Evolutionary conservation across 1,284 basidiomycete genomes (phyloP).

Genomic region (Pseudozyma tsukubaensis): DNA sequence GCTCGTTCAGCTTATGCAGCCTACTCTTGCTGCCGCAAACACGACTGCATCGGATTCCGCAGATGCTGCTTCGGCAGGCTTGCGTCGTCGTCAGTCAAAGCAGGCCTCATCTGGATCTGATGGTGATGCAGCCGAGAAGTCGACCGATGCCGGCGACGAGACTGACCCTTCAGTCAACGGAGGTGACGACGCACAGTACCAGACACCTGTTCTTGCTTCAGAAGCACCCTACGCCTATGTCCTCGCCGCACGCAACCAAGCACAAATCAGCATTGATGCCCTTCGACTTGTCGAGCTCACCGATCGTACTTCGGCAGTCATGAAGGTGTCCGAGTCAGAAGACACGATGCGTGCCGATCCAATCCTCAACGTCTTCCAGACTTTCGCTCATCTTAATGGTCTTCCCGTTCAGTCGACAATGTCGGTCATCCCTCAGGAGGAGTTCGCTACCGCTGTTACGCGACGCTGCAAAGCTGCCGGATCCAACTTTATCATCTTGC

Average conservation of each 20-base stretch:
- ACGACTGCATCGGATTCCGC: slow-evolving; percentile 1
- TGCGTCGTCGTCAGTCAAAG: slow-evolving; percentile 36
- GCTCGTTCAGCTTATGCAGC: slow-evolving; percentile 72
- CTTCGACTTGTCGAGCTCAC: slow-evolving; percentile 76
- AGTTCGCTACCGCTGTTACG: slow-evolving; percentile 78
- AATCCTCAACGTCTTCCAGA: slow-evolving; percentile 81
- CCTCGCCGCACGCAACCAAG: slow-evolving; percentile 24
- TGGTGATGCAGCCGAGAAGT: slow-evolving; percentile 25
- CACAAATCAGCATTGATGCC: slow-evolving; percentile 55
- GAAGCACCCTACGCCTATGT: slow-evolving; percentile 35
- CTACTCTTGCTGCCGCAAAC: slow-evolving; percentile 49
- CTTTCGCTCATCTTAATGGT: slow-evolving; percentile 81
- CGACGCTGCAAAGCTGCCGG: slow-evolving; percentile 75
- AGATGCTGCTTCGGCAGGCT: slow-evolving; percentile 5
- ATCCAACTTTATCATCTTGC: slow-evolving; percentile 82
- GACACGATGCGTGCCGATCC: slow-evolving; percentile 79
- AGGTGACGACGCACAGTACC: slow-evolving; percentile 26
- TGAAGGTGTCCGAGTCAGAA: slow-evolving; percentile 81
- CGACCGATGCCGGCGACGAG: slow-evolving; percentile 25
- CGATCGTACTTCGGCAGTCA: slow-evolving; percentile 84
- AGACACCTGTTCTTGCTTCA: slow-evolving; percentile 44
- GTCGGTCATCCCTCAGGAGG: slow-evolving; percentile 78
- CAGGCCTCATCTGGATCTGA: slow-evolving; percentile 23
- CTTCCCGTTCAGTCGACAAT: slow-evolving; percentile 75
- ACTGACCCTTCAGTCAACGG: slow-evolving; percentile 37